Evolutionary conservation across 2,329 filamentous ascomycete genomes (phyloP), one percentile per base, ranked within the genome.

Genomic region (Escovopsis sp.): DNA sequence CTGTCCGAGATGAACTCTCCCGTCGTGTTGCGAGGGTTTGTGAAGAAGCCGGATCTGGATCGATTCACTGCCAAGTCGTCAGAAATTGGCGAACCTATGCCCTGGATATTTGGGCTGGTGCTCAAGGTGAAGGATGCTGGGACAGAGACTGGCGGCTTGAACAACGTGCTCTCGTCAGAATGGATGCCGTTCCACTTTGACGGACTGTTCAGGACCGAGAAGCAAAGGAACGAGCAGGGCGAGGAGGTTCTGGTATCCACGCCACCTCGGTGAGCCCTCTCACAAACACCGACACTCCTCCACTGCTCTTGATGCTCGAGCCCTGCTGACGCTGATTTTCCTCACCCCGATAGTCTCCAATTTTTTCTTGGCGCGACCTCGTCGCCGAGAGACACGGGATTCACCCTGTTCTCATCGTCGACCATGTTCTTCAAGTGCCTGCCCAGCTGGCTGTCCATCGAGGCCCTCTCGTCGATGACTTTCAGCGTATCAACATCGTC

Each of bases 171-270:
- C 2, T 72, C 68, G 0, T 61, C 64, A 2, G 70, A 74, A 45
- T 66, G 67, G 47, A 73, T 75, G 70, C 72, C 73, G 0, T 72
- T 73, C 53, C 72, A 76, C 48, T 76, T 66, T 33, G 72, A 76
- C 40, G 73, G 72, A 0, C 55, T 75, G 26, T 76, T 75, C 59
- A 75, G 74, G 50, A 68, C 69, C 0, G 59, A 62, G 9, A 67
- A 67, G 41, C 51, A 60, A 18, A 53, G 44, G 0, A 56, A 64
- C 2, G 57, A 59, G 2, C 53, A 62, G 1, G 68, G 65, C 0
- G 59, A 62, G 6, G 62, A 62, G n/a, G 56, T 56, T n/a, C 48
- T 59, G 1, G 53, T 67, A 2, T 62, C 69, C 0, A 59, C 51
- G 4, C 65, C 69, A 3, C 70, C 70, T 0, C 60, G 49, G 58